Evolutionary conservation across 352 stramenopile genomes (phyloP), one percentile per base, ranked within the genome.

Genomic region (Pythium dissotocum): DNA sequence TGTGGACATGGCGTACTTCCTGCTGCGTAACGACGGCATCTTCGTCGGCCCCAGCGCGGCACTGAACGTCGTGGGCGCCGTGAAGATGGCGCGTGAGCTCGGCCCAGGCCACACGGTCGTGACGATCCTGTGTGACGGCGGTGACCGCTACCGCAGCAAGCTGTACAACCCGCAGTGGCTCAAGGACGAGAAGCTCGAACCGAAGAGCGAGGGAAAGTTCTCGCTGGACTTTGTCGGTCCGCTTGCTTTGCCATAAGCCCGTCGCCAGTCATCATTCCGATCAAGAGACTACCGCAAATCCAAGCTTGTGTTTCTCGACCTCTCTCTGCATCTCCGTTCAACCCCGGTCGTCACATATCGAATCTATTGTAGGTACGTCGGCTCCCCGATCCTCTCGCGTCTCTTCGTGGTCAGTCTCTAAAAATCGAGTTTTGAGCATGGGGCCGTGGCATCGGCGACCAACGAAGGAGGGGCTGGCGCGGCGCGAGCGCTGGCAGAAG

Each of bases 1-100:
- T 54, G 96, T 98, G 48, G 85, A 93, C 61, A 98, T 98, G 93
- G 89, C 91, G 6, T 94, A 97, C 66, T 88, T 90, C 55, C 58
- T 98, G 48, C 76, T 97, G 36, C 91, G 81, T 28, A 82, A 98
- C 58, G 94, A 98, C 60, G 86, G 86, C 2, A 82, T 99, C 67
- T 98, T 98, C 73, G 95, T 97, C 56, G 95, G 96, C 1, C 82
- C 85, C 0, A 94, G 86, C 13, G 87, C 87, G 7, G 83, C 86
- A 10, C 33, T 94, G 54, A 97, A 97, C 66, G 80, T 83, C 10
- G 75, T 94, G 0, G 89, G 85, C 6, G 89, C 87, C 4, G 80
- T 95, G n/a, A 92, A 93, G 65, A 87, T 90, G 79, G 85, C 87
- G 32, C 78, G 83, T 3, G 73, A 83, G 35, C 70, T 96, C 26